Evolutionary conservation across 2,329 filamentous ascomycete genomes (phyloP).

Genomic region (Aureobasidium lini): DNA sequence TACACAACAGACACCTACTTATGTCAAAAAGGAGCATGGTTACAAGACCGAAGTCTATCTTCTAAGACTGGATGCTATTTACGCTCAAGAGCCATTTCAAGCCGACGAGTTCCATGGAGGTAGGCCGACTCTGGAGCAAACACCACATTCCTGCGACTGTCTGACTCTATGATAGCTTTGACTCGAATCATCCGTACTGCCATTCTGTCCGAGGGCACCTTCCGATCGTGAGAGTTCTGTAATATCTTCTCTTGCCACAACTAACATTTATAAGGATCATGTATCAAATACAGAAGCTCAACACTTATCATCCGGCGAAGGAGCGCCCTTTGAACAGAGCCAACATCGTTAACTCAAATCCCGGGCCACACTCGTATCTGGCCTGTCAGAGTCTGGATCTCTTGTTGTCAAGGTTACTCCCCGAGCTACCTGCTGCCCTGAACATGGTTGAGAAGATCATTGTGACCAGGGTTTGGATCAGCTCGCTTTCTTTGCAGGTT

Average conservation of each 20-base stretch:
- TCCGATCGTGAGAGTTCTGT: constrained; percentile 36
- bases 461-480: constrained; percentile 61
- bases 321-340: no score
- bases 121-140: background rate
- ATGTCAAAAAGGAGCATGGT: background rate
- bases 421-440: constrained; percentile 34
- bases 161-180: background rate
- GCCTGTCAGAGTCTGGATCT: constrained; percentile 51
- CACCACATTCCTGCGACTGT: background rate
- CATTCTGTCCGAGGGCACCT: constrained; percentile 54
- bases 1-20: background rate
- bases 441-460: constrained; percentile 63
- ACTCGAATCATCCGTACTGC: background rate
- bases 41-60: constrained; percentile 58
- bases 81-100: constrained; percentile 32
- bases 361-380: constrained; percentile 16
- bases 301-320: constrained; percentile 21
- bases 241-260: background rate
- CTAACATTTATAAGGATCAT: constrained; percentile 41
- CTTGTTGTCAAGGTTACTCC: constrained; percentile 52
- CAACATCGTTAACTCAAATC: background rate
- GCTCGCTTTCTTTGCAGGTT: constrained; percentile 39
- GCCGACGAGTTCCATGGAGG: constrained; percentile 39
- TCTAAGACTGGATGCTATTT: constrained; percentile 61
- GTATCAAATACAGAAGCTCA: constrained; percentile 59